Percentiles rank a stretch among this genome's conserved stretches.
phyloP scores from a whole-genome alignment of 176 grass and related monocot species.

The Alopecurus myosuroides region DNA sequence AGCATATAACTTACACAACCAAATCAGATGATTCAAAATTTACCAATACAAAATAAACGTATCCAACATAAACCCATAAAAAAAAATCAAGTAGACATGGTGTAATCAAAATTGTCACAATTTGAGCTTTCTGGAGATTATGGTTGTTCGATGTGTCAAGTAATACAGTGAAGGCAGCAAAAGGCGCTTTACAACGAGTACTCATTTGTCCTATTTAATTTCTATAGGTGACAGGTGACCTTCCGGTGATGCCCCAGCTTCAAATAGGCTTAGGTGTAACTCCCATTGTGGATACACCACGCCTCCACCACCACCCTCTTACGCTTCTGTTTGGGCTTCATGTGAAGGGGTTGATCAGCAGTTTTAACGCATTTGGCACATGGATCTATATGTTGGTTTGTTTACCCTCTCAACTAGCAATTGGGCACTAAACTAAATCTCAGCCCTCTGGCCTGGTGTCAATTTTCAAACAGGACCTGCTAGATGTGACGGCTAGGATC shows the following conservation, averaged over 20 bases:
- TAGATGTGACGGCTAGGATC: background rate
- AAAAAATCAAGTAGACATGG: background rate
- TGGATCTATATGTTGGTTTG: background rate
- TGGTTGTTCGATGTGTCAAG: background rate
- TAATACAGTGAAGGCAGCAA: background rate
- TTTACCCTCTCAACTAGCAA: background rate
- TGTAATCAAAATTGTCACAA: background rate
- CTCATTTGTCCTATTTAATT: background rate
- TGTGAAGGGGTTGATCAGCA: background rate
- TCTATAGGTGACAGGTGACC: background rate
- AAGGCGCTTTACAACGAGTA: background rate
- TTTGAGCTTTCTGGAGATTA: background rate
- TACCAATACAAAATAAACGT: background rate
- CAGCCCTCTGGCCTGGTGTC: background rate
- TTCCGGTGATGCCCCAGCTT: background rate
- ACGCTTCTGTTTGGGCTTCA: background rate
- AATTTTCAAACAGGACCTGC: background rate
- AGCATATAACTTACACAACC: background rate
- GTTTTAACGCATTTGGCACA: background rate
- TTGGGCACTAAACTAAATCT: background rate
- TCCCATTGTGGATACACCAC: background rate
- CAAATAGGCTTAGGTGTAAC: background rate
- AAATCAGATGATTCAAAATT: slow-evolving; percentile 16
- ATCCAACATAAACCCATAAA: background rate
- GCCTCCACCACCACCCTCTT: background rate